phyloP scores from a whole-genome alignment of 169 alveolate genomes.

The Eimeria falciformis region DNA sequence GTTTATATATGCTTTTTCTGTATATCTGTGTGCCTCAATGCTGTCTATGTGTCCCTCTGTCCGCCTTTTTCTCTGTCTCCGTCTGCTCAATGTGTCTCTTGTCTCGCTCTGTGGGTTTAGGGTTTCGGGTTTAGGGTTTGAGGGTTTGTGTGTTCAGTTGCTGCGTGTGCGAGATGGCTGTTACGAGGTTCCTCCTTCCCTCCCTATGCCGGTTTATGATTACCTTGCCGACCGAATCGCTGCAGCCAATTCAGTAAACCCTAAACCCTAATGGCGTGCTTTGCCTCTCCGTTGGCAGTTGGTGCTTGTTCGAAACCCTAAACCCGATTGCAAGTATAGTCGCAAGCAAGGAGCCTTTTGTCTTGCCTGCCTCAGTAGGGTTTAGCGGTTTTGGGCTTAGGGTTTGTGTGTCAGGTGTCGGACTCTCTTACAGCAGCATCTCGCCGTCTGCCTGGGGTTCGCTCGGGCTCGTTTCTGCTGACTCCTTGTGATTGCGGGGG shows the following conservation, averaged over 20 bases:
- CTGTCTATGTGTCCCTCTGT: too few species aligned
- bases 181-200: neutral
- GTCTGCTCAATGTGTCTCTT: too few species aligned
- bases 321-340: neutral
- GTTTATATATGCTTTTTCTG: too few species aligned
- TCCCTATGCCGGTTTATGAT: neutral
- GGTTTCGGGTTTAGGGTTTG: slow-evolving; percentile 24
- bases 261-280: slow-evolving; percentile 8
- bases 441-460: neutral
- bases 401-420: neutral
- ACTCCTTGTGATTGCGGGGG: neutral
- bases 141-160: neutral
- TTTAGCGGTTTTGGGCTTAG: neutral
- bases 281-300: neutral
- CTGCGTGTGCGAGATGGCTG: slow-evolving; percentile 16
- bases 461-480: neutral
- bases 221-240: neutral
- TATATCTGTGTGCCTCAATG: too few species aligned
- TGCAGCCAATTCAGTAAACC: slow-evolving; percentile 24
- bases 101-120: slow-evolving; percentile 22
- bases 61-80: too few species aligned
- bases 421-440: neutral
- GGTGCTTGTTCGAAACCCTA: neutral
- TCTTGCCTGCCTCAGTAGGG: neutral
- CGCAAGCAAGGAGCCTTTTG: neutral